These are phyloP conservation scores for Terfezia boudieri DNA, from an alignment of 495 filamentous ascomycete species.

Conservation along the genomic window DNA sequence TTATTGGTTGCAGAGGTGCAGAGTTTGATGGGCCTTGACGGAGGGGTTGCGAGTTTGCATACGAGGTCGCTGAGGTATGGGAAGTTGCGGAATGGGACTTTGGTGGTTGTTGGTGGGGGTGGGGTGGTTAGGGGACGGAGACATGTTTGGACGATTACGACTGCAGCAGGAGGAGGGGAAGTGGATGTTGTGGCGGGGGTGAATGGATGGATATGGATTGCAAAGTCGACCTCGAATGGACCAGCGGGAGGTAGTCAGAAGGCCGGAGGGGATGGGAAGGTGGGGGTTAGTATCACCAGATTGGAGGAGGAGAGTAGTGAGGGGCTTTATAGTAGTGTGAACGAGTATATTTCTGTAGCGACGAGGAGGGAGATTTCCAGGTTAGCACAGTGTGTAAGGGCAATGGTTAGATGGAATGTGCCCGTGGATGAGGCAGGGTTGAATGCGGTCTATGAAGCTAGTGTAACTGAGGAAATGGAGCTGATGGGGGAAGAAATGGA, in stretches of 20 bases:
- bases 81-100: constrained; percentile 79
- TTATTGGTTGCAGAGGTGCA: constrained; percentile 82
- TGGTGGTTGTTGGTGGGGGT: constrained; percentile 51
- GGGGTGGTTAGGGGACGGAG: constrained; percentile 60
- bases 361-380: constrained; percentile 77
- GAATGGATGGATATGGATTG: constrained; percentile 90
- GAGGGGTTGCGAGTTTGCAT: constrained; percentile 53
- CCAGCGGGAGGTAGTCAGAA: constrained; percentile 24
- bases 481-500: not conserved
- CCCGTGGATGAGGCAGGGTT: constrained; percentile 86
- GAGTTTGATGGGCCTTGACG: constrained; percentile 46
- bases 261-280: constrained; percentile 14
- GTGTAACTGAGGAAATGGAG: constrained; percentile 5
- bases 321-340: constrained; percentile 69
- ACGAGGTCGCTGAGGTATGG: constrained; percentile 81
- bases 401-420: constrained; percentile 56
- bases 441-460: constrained; percentile 55
- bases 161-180: constrained; percentile 44
- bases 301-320: constrained; percentile 49
- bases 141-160: constrained; percentile 66
- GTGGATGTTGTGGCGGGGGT: constrained; percentile 80
- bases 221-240: constrained; percentile 31
- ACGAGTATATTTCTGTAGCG: constrained; percentile 50
- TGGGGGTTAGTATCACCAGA: not conserved
- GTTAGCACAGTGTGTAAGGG: constrained; percentile 52